A percentile compares a stretch with the other conserved stretches of the same genome.
These are phyloP conservation scores for Penicillium rolfsii DNA, from an alignment of 2,329 filamentous ascomycete species.

Conservation along the genomic window DNA sequence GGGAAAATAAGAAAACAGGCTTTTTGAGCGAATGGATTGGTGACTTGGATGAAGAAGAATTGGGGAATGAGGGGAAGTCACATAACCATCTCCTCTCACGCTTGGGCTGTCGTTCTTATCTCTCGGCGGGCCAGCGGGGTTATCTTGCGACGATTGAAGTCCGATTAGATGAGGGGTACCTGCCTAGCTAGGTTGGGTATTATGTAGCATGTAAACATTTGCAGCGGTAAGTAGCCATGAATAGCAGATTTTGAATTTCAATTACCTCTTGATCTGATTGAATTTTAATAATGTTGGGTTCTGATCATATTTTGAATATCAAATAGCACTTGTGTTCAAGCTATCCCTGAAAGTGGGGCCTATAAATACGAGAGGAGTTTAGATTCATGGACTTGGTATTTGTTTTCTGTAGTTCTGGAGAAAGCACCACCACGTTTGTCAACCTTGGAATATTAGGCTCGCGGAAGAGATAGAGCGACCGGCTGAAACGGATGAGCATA, in stretches of 20 bases:
- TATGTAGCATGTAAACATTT: background rate
- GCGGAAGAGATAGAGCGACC: no score
- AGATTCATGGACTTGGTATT: no score
- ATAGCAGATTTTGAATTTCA: no score
- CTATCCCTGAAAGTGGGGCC: no score
- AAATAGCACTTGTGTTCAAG: no score
- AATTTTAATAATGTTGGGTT: no score
- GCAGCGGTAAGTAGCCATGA: background rate
- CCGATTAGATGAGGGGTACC: background rate
- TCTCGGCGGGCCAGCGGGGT: conserved; percentile 1
- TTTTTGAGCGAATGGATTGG: no score
- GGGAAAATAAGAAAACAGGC: no score
- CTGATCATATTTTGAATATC: no score
- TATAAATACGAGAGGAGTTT: no score
- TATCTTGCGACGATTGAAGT: background rate
- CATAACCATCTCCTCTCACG: background rate
- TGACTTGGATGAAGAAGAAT: background rate
- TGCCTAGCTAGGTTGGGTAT: background rate
- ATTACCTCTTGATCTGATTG: no score
- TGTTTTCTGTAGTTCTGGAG: background rate
- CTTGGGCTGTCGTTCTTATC: background rate
- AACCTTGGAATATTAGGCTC: background rate
- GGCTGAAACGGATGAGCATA: no score
- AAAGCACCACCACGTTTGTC: background rate
- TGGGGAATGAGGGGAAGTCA: background rate